Evolutionary conservation across 2,329 filamentous ascomycete species (phyloP), one percentile per base, ranked within the genome.

Genomic region (Trichoderma arundinaceum): DNA sequence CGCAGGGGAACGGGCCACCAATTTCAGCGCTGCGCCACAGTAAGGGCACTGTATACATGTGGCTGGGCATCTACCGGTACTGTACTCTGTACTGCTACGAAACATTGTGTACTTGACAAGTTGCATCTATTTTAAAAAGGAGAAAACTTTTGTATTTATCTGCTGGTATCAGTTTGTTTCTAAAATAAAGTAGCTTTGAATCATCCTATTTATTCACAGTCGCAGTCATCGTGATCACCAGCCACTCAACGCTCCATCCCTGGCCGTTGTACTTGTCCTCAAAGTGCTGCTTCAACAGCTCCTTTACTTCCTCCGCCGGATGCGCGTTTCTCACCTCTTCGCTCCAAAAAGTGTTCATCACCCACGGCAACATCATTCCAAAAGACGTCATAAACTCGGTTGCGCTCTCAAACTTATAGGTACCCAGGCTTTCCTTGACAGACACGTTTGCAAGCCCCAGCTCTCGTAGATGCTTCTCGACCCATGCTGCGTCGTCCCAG

Each of bases 401-500:
- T 0, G 76, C 75, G 41, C 71, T 74, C 17, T 77, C 68, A 0
- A 82, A 65, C 0, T 46, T 71, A 48, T 75, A 74, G 5, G 68
- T 63, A 6, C 75, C 73, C 15, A 73, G 66, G 17, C 70, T 67
- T 8, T 75, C 70, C 2, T 72, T 73, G 1, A 80, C 79, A 9
- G 71, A 56, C 7, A 83, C 77, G 51, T 81, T 74, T 51, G 72
- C 57, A n/a, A 83, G 75, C 0, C 80, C 78, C n/a, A 74, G 69
- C 3, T 68, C 67, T 17, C 60, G 64, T 1, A 83, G 72, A 35
- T 80, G 76, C 9, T 66, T 54, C 54, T 76, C 72, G 19, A 83
- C 66, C 75, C 80, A 81, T 3, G 72, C 72, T 2, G 76, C 71
- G 12, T 81, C 77, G 19, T 74, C 69, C 79, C 81, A 83, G 33